Percentiles rank a stretch among this genome's conserved stretches.
These are phyloP conservation scores for Calonectria pseudoturangicola DNA, from an alignment of 2,329 filamentous ascomycete genomes.

Conservation along the genomic window DNA sequence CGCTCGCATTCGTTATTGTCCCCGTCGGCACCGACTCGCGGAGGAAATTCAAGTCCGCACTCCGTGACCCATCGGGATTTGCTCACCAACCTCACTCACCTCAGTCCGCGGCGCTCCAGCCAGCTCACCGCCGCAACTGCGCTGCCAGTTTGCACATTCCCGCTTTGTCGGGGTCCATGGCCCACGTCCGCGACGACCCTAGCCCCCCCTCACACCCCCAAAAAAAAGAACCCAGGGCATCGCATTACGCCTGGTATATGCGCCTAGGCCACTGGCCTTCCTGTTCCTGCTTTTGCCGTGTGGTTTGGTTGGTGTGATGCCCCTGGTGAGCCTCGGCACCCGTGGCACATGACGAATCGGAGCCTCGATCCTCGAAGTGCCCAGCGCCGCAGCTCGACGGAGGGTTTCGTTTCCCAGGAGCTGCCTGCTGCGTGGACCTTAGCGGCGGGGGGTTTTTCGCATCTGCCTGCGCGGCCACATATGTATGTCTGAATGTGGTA, in stretches of 20 bases:
- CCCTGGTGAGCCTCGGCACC: constrained; percentile 27
- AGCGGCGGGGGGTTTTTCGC: constrained; percentile 10
- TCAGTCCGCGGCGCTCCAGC: not conserved
- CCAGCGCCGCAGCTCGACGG: constrained; percentile 7
- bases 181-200: constrained; percentile 19
- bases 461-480: constrained; percentile 16
- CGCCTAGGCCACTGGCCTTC: constrained; percentile 1
- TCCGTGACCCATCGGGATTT: constrained; percentile 13
- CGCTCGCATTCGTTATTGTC: constrained; percentile 15
- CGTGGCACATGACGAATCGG: constrained; percentile 21
- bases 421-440: not conserved
- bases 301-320: constrained; percentile 8
- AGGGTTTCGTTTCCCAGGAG: not conserved
- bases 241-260: not conserved
- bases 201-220: not conserved
- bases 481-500: not conserved
- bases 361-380: not conserved
- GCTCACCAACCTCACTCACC: constrained; percentile 26
- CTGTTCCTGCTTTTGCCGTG: constrained; percentile 24
- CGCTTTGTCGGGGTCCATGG: constrained; percentile 5
- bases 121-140: constrained; percentile 15
- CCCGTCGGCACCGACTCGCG: constrained; percentile 29
- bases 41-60: constrained; percentile 18
- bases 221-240: constrained; percentile 3
- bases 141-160: not conserved